Base-by-base conservation (phyloP, 2,329 filamentous ascomycete species). In the Arthroderma sp. region DNA sequence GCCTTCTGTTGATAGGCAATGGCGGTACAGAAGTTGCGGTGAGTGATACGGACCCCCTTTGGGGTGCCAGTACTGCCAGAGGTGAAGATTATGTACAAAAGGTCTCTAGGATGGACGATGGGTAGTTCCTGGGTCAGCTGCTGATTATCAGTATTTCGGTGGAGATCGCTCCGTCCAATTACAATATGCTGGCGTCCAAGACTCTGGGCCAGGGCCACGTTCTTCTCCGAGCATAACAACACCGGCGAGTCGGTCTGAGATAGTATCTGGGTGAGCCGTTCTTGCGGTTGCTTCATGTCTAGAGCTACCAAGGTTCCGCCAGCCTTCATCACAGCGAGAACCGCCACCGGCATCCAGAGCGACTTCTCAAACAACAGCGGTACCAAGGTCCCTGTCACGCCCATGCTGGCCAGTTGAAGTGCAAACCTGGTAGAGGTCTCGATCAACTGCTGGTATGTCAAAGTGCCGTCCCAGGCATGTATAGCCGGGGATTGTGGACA, bases 31-130 rank as follows among this genome's bases (percentile, higher is more conserved):
- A 75, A 64, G 68, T 87, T 89, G 58, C 77, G 77, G 67, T 98
- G 93, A 1, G 86, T 90, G 63, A 97, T 75, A 37, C 83, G 72
- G 1, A 84, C 81, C n/a, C 82, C 82, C 70, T 85, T 85, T 1
- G 82, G 82, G 59, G 77, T 78, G 3, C 82, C 82, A 0, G 82
- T 85, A 57, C 80, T 84, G n/a, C 82, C 82, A 0, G 81, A 84
- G 8, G 82, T 85, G 65, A 84, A 84, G 63, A 84, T 81, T 62
- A 84, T 79, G 61, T 58, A 54, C 2, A 84, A 47, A 1, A 58
- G 59, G 19, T 57, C 57, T 11, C 53, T 57, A 37, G 56, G 56
- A 3, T 57, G 59, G 31, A 62, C 57, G 11, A 49, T 44, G 4
- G 58, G 60, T 28, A 60, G 37, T n/a, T 25, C 15, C 9, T 4